Conservation (phyloP, 2,329 filamentous ascomycete species). For the Thielaviopsis populi region DNA sequence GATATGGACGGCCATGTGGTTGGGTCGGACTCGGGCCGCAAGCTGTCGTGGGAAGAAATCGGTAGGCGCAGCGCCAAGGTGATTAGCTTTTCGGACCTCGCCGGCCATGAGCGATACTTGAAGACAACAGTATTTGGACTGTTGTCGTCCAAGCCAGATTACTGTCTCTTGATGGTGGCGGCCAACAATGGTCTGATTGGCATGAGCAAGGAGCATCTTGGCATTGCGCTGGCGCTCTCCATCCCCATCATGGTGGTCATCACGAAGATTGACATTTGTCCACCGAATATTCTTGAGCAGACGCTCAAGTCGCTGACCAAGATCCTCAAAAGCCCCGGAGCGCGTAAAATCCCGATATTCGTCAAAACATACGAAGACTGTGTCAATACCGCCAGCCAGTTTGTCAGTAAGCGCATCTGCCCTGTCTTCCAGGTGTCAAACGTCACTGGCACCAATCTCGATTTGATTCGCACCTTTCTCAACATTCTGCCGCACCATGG, state of each 20-base stretch:
- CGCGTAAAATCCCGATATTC: constrained; percentile 89
- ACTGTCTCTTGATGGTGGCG: constrained; percentile 94
- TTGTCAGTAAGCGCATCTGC: constrained; percentile 88
- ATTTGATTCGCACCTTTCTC: constrained; percentile 80
- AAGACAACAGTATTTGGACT: constrained; percentile 93
- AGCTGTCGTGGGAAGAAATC: constrained; percentile 94
- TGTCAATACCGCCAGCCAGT: constrained; percentile 88
- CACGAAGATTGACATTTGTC: constrained; percentile 97
- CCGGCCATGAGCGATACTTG: constrained; percentile 88
- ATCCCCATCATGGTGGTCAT: constrained; percentile 96
- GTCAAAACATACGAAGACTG: constrained; percentile 85
- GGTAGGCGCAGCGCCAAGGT: constrained; percentile 90
- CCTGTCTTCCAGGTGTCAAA: constrained; percentile 98
- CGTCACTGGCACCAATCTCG: constrained; percentile 81
- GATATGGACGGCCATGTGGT: constrained; percentile 75
- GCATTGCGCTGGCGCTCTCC: constrained; percentile 85
- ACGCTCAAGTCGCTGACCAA: constrained; percentile 83
- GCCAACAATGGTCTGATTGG: constrained; percentile 94
- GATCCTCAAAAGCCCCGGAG: constrained; percentile 86
- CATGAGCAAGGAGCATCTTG: constrained; percentile 96
- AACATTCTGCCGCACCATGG: constrained; percentile 93
- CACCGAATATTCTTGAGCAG: constrained; percentile 84
- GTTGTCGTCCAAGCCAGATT: constrained; percentile 87
- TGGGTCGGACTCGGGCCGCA: constrained; percentile 65
- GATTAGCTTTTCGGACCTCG: constrained; percentile 88